Conservation (phyloP, 1,284 basidiomycete genomes). For the Marasmius oreades region DNA sequence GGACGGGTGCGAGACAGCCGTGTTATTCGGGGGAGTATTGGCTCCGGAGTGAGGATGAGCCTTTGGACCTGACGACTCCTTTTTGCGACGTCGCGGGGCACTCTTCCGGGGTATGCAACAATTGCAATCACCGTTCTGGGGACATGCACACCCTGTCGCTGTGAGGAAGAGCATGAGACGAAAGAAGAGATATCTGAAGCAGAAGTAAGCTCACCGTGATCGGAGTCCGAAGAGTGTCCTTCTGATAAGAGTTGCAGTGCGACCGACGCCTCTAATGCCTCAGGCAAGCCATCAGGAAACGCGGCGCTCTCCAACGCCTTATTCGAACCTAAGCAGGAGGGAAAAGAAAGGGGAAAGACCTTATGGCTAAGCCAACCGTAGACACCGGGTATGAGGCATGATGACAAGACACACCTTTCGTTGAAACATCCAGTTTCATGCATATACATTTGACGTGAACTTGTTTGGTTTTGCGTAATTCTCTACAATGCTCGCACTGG, state of each 20-base stretch:
- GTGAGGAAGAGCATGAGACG: slow-evolving; percentile 25
- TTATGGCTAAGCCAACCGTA: slow-evolving; percentile 43
- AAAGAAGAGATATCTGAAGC: slow-evolving; percentile 28
- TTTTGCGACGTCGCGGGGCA: slow-evolving; percentile 21
- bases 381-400: slow-evolving; percentile 6
- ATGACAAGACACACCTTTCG: slow-evolving; percentile 49
- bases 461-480: slow-evolving; percentile 72
- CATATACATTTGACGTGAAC: slow-evolving; percentile 70
- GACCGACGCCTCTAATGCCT: slow-evolving; percentile 61
- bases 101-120: slow-evolving; percentile 52
- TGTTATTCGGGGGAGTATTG: slow-evolving; percentile 9
- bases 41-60: not conserved
- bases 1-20: slow-evolving; percentile 1
- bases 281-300: slow-evolving; percentile 68
- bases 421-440: slow-evolving; percentile 36
- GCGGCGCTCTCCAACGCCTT: slow-evolving; percentile 63
- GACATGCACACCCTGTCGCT: slow-evolving; percentile 44
- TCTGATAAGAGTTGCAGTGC: slow-evolving; percentile 40
- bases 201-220: slow-evolving; percentile 38
- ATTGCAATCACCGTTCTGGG: slow-evolving; percentile 41
- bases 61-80: slow-evolving; percentile 20
- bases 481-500: slow-evolving; percentile 75
- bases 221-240: slow-evolving; percentile 42
- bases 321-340: slow-evolving; percentile 39
- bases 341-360: slow-evolving; percentile 20